Conservation (phyloP, 1,284 basidiomycete genomes). For the Irpex sp. region DNA sequence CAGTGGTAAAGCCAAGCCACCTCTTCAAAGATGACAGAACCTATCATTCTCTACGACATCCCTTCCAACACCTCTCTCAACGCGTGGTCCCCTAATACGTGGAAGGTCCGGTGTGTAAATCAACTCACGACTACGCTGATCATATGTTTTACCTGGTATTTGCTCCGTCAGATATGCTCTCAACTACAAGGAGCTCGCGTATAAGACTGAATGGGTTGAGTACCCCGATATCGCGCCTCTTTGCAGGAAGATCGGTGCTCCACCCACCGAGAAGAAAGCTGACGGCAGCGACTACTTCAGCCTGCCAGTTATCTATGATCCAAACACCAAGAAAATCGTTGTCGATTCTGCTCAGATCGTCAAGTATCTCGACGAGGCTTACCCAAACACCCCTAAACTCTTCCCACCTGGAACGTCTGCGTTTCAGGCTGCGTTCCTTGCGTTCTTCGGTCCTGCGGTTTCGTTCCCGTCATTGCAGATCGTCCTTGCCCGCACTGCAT, state of each 20-base stretch:
- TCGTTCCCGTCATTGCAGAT: slow-evolving; percentile 1
- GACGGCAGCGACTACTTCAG: slow-evolving; percentile 21
- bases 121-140: not conserved
- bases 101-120: slow-evolving; percentile 22
- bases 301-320: slow-evolving; percentile 25
- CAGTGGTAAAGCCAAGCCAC: too few species aligned
- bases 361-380: slow-evolving; percentile 41
- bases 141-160: not conserved
- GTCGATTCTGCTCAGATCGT: slow-evolving; percentile 41
- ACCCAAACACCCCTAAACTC: slow-evolving; percentile 33
- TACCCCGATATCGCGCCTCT: slow-evolving; percentile 27
- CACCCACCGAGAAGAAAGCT: slow-evolving; percentile 11
- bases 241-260: slow-evolving; percentile 21
- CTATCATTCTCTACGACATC: slow-evolving; percentile 13
- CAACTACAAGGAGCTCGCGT: slow-evolving; percentile 26
- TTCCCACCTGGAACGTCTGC: slow-evolving; percentile 24
- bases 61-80: not conserved
- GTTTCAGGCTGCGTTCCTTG: slow-evolving; percentile 15
- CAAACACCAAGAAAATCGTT: slow-evolving; percentile 29
- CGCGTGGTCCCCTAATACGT: slow-evolving; percentile 19
- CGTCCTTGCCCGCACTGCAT: slow-evolving; percentile 5
- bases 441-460: slow-evolving; percentile 5
- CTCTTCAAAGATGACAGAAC: not conserved
- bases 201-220: slow-evolving; percentile 28
- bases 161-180: slow-evolving; percentile 20